These are phyloP conservation scores for Fragilariopsis cylindrus DNA, from an alignment of 108 stramenopile species.

Conservation along the genomic window DNA sequence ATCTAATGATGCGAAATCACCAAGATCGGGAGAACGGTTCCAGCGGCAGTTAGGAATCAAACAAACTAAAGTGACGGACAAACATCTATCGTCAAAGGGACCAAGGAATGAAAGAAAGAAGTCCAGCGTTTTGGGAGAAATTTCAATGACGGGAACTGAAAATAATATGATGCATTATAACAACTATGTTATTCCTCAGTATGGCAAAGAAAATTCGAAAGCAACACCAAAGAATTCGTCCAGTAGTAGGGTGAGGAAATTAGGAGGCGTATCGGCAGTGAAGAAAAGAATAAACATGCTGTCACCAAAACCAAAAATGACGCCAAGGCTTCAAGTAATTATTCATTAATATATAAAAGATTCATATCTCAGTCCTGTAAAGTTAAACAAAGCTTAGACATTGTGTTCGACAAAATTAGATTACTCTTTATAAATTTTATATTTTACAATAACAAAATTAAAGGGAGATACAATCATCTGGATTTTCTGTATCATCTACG, in stretches of 20 bases:
- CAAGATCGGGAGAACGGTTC: slow-evolving; percentile 3
- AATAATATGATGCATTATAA: slow-evolving; percentile 2
- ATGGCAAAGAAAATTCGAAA: background rate
- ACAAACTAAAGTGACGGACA: background rate
- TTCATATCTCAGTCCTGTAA: too few relatives aligned
- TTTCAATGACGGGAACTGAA: background rate
- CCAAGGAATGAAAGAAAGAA: background rate
- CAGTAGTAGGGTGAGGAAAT: slow-evolving; percentile 22
- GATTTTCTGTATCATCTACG: slow-evolving; percentile 30
- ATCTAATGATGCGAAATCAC: background rate
- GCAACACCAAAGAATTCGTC: slow-evolving; percentile 8
- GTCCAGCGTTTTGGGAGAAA: slow-evolving; percentile 2
- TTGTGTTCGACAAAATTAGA: too few relatives aligned
- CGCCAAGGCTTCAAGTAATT: slow-evolving; percentile 8
- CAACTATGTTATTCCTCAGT: background rate
- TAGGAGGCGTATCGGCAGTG: slow-evolving; percentile 44
- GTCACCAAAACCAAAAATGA: slow-evolving; percentile 32
- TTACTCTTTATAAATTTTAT: background rate
- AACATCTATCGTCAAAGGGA: background rate
- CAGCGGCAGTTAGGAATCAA: slow-evolving; percentile 8
- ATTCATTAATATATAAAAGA: background rate
- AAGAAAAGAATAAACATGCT: slow-evolving; percentile 43
- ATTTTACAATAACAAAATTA: background rate
- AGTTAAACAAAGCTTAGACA: too few relatives aligned
- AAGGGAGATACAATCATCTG: slow-evolving; percentile 19